These are phyloP conservation scores for Aphanocladium album DNA, from an alignment of 2,329 filamentous ascomycete genomes.

Conservation along the genomic window DNA sequence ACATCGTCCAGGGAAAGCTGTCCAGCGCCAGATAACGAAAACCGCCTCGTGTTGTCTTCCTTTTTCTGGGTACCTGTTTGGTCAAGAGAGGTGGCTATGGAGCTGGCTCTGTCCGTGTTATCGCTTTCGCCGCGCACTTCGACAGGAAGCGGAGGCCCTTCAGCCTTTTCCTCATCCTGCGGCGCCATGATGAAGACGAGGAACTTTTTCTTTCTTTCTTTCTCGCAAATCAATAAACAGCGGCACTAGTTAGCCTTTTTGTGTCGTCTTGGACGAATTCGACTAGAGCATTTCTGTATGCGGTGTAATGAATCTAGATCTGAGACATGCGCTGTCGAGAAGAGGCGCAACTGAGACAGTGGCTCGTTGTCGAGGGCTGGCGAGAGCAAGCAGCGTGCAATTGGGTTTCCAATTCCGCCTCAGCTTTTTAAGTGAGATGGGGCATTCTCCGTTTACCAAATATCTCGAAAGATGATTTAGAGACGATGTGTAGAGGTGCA, in stretches of 20 bases:
- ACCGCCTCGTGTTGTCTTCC: constrained; percentile 17
- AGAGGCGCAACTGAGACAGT: not conserved
- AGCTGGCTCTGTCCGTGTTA: constrained; percentile 19
- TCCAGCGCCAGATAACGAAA: constrained; percentile 30
- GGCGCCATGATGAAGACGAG: not conserved
- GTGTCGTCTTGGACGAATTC: not conserved
- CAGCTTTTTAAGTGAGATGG: not conserved
- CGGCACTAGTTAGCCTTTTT: not conserved
- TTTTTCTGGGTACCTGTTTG: not conserved
- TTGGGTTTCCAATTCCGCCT: not conserved
- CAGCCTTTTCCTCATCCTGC: not conserved
- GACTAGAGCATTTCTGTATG: not conserved
- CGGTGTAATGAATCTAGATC: not conserved
- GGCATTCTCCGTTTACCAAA: too few relatives aligned
- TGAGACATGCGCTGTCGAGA: constrained; percentile 3
- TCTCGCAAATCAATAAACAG: too few relatives aligned
- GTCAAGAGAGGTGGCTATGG: constrained; percentile 19
- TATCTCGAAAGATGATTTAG: not conserved
- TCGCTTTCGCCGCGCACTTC: constrained; percentile 13
- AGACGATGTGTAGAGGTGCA: not conserved
- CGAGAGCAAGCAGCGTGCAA: not conserved
- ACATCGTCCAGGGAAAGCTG: constrained; percentile 47
- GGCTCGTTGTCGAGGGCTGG: not conserved
- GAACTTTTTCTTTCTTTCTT: too few relatives aligned
- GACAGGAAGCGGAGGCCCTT: not conserved